Evolutionary conservation across 164 flowering plant species (phyloP).

Genomic region (Malania oleifera): DNA sequence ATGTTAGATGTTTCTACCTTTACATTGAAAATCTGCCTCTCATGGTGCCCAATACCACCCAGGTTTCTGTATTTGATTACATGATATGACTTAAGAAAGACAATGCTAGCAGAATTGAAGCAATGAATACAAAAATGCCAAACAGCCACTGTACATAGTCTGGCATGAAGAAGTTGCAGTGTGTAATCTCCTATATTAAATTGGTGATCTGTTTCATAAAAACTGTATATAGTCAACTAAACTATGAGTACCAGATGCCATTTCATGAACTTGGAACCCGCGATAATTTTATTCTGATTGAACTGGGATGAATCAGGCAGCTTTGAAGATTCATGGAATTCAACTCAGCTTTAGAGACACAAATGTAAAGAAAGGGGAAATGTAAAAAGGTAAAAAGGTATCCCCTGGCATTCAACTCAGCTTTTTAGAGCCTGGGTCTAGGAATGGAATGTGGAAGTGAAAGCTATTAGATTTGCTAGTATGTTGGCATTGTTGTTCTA

Average conservation of each 20-base stretch:
- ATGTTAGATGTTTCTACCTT: conserved; percentile 51
- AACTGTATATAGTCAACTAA: conserved; percentile 9
- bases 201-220: conserved; percentile 1
- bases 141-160: conserved; percentile 26
- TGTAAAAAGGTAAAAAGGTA: no score
- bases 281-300: no score
- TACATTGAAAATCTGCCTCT: conserved; percentile 59
- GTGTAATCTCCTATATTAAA: conserved; percentile 2
- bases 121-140: conserved; percentile 11
- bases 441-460: conserved; percentile 16
- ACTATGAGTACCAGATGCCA: background rate
- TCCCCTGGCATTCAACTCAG: conserved; percentile 27
- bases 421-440: conserved; percentile 31
- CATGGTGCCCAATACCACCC: conserved; percentile 31
- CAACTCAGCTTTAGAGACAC: background rate
- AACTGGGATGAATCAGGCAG: background rate
- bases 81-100: conserved; percentile 37
- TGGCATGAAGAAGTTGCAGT: conserved; percentile 4
- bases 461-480: background rate
- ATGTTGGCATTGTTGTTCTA: background rate
- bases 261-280: conserved; percentile 8
- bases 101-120: conserved; percentile 2
- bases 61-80: conserved; percentile 50
- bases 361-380: conserved; percentile 1
- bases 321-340: conserved; percentile 1